These are phyloP conservation scores for Trypanosomatidae sp. DNA, from an alignment of 208 protist species.

Conservation along the genomic window DNA sequence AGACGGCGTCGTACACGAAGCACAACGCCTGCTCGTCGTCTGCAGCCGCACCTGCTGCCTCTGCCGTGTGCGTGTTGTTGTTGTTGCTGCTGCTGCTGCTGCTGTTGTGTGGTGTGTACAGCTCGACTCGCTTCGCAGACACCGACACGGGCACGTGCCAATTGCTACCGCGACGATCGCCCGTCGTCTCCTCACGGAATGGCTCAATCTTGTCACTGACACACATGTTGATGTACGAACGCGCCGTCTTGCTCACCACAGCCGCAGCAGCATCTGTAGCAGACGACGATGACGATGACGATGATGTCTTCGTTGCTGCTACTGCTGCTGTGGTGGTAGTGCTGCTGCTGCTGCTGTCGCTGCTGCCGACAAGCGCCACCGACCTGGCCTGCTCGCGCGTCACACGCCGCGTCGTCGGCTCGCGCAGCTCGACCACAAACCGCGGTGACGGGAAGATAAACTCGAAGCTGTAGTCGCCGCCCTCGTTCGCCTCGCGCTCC, in stretches of 20 bases:
- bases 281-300: neutral
- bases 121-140: conserved; percentile 53
- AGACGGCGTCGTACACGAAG: conserved; percentile 79
- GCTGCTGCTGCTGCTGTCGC: neutral
- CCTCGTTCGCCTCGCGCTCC: conserved; percentile 65
- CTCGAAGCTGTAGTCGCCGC: conserved; percentile 83
- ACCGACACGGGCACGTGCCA: conserved; percentile 83
- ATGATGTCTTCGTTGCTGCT: conserved; percentile 2
- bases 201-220: conserved; percentile 67
- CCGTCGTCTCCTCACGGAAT: conserved; percentile 56
- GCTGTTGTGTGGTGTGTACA: conserved; percentile 12
- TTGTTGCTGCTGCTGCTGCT: neutral
- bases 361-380: too few species aligned
- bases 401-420: conserved; percentile 28
- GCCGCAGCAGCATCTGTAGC: too few species aligned
- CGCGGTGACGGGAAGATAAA: conserved; percentile 74
- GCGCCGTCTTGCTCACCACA: neutral
- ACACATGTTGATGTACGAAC: conserved; percentile 69
- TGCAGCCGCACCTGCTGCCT: neutral
- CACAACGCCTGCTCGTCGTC: conserved; percentile 7
- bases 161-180: conserved; percentile 47
- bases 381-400: conserved; percentile 5
- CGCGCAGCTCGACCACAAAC: conserved; percentile 75
- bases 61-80: conserved; percentile 1
- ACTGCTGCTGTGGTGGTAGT: conserved; percentile 3